phyloP scores from a whole-genome alignment of 371 early-diverging fungal genomes.

The Mucor mucedo region DNA sequence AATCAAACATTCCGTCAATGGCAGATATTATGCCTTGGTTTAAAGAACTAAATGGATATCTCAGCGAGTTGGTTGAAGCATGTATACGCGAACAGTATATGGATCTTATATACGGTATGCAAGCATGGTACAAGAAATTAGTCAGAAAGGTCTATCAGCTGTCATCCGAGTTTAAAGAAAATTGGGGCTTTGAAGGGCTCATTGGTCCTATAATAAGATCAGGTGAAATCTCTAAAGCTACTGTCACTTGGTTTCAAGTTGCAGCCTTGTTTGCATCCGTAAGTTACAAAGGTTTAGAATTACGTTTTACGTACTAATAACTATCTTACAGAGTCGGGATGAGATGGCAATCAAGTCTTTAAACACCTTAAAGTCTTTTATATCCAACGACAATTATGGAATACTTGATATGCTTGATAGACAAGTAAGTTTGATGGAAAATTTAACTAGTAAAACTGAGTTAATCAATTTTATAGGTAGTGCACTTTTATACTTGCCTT shows the following conservation, averaged over 20 bases:
- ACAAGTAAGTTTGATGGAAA: conserved; percentile 15
- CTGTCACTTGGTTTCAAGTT: conserved; percentile 42
- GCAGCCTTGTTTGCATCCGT: conserved; percentile 44
- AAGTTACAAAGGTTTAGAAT: background rate
- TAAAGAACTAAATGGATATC: conserved; percentile 23
- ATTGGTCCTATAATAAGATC: conserved; percentile 34
- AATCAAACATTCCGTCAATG: conserved; percentile 16
- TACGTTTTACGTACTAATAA: background rate
- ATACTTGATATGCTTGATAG: conserved; percentile 41
- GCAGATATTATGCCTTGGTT: conserved; percentile 30
- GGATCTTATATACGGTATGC: conserved; percentile 46
- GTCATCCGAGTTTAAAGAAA: conserved; percentile 25
- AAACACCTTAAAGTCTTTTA: conserved; percentile 7
- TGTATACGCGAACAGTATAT: conserved; percentile 37
- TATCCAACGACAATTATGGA: conserved; percentile 28
- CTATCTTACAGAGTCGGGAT: conserved; percentile 30
- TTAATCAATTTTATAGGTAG: background rate
- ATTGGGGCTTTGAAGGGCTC: conserved; percentile 34
- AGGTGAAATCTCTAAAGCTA: background rate
- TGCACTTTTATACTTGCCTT: conserved; percentile 38
- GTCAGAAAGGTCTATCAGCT: conserved; percentile 24
- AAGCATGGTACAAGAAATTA: conserved; percentile 43
- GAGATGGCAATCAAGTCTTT: conserved; percentile 42
- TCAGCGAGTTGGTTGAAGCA: conserved; percentile 38
- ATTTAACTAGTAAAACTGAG: background rate